phyloP scores from a whole-genome alignment of 805 yeast genomes.

The Barnettozyma californica region DNA sequence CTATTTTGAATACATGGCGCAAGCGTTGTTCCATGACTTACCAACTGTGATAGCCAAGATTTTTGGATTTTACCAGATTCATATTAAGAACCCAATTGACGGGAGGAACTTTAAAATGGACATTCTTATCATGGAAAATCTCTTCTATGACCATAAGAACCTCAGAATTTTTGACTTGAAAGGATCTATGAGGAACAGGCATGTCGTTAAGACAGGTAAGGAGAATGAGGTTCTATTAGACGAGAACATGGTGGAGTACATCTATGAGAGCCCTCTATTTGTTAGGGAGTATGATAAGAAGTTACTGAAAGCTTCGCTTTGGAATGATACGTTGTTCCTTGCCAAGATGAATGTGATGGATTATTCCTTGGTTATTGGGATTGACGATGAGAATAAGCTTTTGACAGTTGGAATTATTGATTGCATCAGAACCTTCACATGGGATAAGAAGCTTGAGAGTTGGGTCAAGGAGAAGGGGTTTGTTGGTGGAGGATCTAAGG shows the following conservation, averaged over 20 bases:
- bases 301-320: conserved; percentile 77
- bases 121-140: conserved; percentile 90
- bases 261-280: conserved; percentile 92
- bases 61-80: conserved; percentile 93
- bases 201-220: conserved; percentile 92
- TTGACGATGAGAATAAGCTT: conserved; percentile 61
- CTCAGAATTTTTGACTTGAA: conserved; percentile 89
- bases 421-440: conserved; percentile 91
- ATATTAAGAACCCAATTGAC: conserved; percentile 70
- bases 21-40: conserved; percentile 88
- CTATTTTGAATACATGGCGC: conserved; percentile 93
- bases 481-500: conserved; percentile 83
- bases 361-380: conserved; percentile 90
- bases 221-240: conserved; percentile 92
- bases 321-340: conserved; percentile 91
- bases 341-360: conserved; percentile 99
- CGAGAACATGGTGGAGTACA: conserved; percentile 97
- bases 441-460: conserved; percentile 97
- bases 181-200: conserved; percentile 97
- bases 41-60: conserved; percentile 94
- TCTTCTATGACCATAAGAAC: conserved; percentile 79
- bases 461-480: conserved; percentile 97
- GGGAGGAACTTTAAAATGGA: conserved; percentile 82
- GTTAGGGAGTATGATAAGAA: conserved; percentile 90
- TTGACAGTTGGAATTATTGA: conserved; percentile 92